A percentile compares a stretch with the other conserved stretches of the same genome.
Evolutionary conservation across 805 yeast species (phyloP).

Genomic region (Saccharomycopsis oosterbeekiorum): DNA sequence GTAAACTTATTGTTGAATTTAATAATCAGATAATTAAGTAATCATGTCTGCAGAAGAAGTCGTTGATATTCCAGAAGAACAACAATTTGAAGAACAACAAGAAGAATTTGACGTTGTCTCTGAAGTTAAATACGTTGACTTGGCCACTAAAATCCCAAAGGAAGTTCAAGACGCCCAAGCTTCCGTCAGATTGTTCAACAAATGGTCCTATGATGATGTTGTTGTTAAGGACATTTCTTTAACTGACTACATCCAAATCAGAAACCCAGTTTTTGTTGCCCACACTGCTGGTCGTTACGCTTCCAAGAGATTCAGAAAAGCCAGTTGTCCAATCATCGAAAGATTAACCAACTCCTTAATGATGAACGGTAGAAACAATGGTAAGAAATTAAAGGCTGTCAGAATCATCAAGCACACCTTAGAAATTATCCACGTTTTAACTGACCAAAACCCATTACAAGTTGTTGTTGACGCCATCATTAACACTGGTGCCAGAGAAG

Average conservation of each 20-base stretch:
- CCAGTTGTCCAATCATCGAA: slow-evolving; percentile 98
- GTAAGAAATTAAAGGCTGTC: slow-evolving; percentile 99
- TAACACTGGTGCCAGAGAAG: slow-evolving; percentile 99
- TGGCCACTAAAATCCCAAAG: slow-evolving; percentile 95
- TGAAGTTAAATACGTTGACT: slow-evolving; percentile 73
- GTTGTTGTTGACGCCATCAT: slow-evolving; percentile 97
- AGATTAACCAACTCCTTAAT: slow-evolving; percentile 98
- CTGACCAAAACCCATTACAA: slow-evolving; percentile 99
- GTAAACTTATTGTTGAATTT: background rate
- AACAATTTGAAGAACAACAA: slow-evolving; percentile 38
- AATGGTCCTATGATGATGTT: slow-evolving; percentile 97
- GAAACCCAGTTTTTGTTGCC: slow-evolving; percentile 94
- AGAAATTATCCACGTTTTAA: slow-evolving; percentile 93
- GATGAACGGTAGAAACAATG: slow-evolving; percentile 99
- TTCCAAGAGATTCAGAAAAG: slow-evolving; percentile 99
- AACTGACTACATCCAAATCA: slow-evolving; percentile 96
- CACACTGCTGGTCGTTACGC: slow-evolving; percentile 99
- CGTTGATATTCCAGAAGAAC: slow-evolving; percentile 35
- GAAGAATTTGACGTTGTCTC: slow-evolving; percentile 65
- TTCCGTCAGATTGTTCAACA: slow-evolving; percentile 97
- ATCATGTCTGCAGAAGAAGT: slow-evolving; percentile 77
- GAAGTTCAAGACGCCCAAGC: slow-evolving; percentile 93
- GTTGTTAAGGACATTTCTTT: slow-evolving; percentile 96
- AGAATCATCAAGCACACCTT: slow-evolving; percentile 99
- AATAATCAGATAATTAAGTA: slow-evolving; percentile 16